These are phyloP conservation scores for Prillingera fragicola DNA, from an alignment of 1,284 basidiomycete genomes.

Conservation along the genomic window DNA sequence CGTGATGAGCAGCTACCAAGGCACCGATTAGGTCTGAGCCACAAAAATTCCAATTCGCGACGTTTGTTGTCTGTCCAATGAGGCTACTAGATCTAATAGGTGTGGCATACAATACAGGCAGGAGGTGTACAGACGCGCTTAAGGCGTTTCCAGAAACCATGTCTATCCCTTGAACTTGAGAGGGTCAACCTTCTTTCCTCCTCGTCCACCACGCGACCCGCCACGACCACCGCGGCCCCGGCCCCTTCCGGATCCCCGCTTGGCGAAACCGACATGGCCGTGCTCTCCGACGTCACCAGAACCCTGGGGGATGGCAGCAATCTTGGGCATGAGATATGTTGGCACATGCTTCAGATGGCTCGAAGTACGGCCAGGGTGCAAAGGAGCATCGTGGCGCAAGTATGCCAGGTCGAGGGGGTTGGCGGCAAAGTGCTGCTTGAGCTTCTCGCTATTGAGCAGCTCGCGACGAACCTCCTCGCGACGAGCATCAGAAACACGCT, in stretches of 20 bases:
- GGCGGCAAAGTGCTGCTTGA: conserved; percentile 98
- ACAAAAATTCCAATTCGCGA: too few relatives aligned
- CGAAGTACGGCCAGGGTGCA: conserved; percentile 81
- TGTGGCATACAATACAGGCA: too few relatives aligned
- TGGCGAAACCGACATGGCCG: conserved; percentile 34
- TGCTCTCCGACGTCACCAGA: conserved; percentile 33
- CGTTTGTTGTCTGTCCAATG: too few relatives aligned
- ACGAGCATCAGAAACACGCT: conserved; percentile 81
- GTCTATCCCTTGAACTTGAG: conserved; percentile 41
- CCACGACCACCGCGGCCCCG: conserved; percentile 23
- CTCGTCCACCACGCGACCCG: conserved; percentile 23
- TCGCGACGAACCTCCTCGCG: conserved; percentile 92
- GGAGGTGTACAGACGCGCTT: too few relatives aligned
- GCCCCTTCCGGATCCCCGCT: conserved; percentile 25
- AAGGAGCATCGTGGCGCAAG: conserved; percentile 86
- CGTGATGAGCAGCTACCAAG: too few relatives aligned
- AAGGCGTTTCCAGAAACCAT: not conserved
- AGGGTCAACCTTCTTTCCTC: conserved; percentile 43
- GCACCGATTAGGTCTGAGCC: too few relatives aligned
- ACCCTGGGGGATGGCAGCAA: conserved; percentile 52
- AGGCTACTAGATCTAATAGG: too few relatives aligned
- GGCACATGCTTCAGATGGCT: conserved; percentile 95
- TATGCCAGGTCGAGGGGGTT: conserved; percentile 92
- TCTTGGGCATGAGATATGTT: conserved; percentile 82
- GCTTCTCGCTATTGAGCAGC: conserved; percentile 88